Evolutionary conservation across 208 protist species (phyloP).

Genomic region (Vickermania ingenoplastis): DNA sequence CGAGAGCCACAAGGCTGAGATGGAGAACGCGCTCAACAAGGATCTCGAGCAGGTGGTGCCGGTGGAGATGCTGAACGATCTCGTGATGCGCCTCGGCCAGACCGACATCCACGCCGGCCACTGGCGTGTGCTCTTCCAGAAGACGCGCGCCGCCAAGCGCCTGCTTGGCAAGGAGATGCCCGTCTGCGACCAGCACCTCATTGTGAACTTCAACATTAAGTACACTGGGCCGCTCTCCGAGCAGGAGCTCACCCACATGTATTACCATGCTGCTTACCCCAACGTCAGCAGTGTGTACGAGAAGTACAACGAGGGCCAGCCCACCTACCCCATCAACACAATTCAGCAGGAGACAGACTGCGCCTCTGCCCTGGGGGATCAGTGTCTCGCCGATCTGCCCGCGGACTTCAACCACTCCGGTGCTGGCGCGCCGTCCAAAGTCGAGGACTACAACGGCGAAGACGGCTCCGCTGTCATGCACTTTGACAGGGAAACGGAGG

Average conservation of each 20-base stretch:
- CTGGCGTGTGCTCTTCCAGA: slow-evolving; percentile 20
- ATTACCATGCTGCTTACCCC: slow-evolving; percentile 47
- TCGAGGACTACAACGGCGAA: slow-evolving; percentile 48
- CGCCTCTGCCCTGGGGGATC: slow-evolving; percentile 8
- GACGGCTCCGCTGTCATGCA: slow-evolving; percentile 41
- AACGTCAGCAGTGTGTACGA: slow-evolving; percentile 53
- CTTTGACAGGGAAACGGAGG: slow-evolving; percentile 24
- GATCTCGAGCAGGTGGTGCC: slow-evolving; percentile 37
- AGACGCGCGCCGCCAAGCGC: neutral
- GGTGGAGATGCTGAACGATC: slow-evolving; percentile 29
- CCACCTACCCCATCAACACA: slow-evolving; percentile 51
- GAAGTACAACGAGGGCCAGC: slow-evolving; percentile 42
- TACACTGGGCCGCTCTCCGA: slow-evolving; percentile 48
- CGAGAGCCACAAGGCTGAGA: slow-evolving; percentile 24
- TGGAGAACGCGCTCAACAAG: slow-evolving; percentile 28
- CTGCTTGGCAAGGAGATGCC: neutral
- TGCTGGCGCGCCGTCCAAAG: slow-evolving; percentile 30
- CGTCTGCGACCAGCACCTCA: slow-evolving; percentile 4
- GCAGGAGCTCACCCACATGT: slow-evolving; percentile 49
- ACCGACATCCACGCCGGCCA: slow-evolving; percentile 30
- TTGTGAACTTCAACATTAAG: slow-evolving; percentile 50
- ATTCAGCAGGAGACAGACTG: slow-evolving; percentile 29
- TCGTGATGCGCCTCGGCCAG: slow-evolving; percentile 30
- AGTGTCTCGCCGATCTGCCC: slow-evolving; percentile 1
- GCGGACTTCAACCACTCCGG: slow-evolving; percentile 35